Base-by-base conservation (phyloP, 73 alveolate species). In the Paramecium caudatum region DNA sequence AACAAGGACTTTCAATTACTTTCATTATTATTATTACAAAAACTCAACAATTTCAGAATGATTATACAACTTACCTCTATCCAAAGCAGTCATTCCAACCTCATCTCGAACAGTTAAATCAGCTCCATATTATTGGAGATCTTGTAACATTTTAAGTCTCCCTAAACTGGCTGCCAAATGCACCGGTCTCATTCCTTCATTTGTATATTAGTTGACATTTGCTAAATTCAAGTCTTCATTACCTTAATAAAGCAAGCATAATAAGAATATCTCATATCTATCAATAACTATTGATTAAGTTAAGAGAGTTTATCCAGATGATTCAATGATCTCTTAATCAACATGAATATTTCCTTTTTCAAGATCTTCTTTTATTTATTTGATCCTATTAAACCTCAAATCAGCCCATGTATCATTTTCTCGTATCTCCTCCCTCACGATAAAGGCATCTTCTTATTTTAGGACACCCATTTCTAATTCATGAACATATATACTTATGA, bases 131-230 rank as follows among this genome's bases (percentile, higher is more conserved):
- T 23, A 33, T 36, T 34, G 17, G 10, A 68, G 34, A 30, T 37
- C 50, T 21, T 68, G 34, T 32, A 37, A 15, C 50, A 68, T 32
- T 36, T 68, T 68, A 33, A 68, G 34, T 37, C 84, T 68, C 0
- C 84, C 84, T 68, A 68, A 10, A 68, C 61, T 34, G 17, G 84
- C 84, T 68, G 84, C 84, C n/a, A 68, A 34, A 68, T 68, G 84
- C 9, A 68, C 47, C 34, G 84, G 61, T 0, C 39, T 68, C 39
- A 68, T 68, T 30, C 50, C 50, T 19, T 68, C 47, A 34, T 30
- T 25, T 5, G 61, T 33, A n/a, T 68, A 37, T 68, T 68, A 37
- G 37, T 68, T 68, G 4, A 68, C 84, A 68, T 68, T 37, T 1
- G 61, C 84, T 32, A 34, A 10, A 33, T 1, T 25, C 8, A 23